phyloP scores from a whole-genome alignment of 768 basidiomycete species.

The Thelephora aurantiotincta region DNA sequence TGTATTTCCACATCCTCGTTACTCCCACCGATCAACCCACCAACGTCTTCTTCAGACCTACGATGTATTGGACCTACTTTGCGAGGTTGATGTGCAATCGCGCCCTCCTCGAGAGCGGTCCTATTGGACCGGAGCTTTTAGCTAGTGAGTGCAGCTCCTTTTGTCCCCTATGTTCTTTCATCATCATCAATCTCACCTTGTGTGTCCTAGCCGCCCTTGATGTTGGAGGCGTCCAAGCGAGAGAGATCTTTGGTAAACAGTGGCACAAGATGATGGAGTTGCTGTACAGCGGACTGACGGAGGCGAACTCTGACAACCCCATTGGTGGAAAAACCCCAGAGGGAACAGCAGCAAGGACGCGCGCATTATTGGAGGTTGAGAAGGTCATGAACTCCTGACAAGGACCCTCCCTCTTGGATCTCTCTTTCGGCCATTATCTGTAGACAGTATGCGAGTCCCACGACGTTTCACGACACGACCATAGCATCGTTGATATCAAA shows the following conservation, averaged over 20 bases:
- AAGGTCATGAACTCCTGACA: slow-evolving; percentile 27
- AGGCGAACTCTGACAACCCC: slow-evolving; percentile 26
- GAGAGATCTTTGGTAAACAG: slow-evolving; percentile 58
- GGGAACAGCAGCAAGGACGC: slow-evolving; percentile 47
- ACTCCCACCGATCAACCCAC: slow-evolving; percentile 26
- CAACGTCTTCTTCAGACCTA: slow-evolving; percentile 40
- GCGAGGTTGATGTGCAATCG: slow-evolving; percentile 42
- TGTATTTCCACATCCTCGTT: slow-evolving; percentile 66
- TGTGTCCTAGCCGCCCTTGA: slow-evolving; percentile 45
- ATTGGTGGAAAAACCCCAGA: slow-evolving; percentile 51
- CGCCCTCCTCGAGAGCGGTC: slow-evolving; percentile 31
- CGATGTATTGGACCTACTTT: slow-evolving; percentile 63
- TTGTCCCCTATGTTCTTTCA: slow-evolving; percentile 1
- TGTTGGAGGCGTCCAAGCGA: slow-evolving; percentile 49
- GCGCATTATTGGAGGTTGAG: slow-evolving; percentile 55
- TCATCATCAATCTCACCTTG: slow-evolving; percentile 5
- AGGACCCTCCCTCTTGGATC: neutral
- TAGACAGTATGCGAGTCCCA: too few relatives aligned
- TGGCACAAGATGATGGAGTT: slow-evolving; percentile 62
- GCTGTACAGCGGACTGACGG: slow-evolving; percentile 48
- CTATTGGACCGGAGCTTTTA: slow-evolving; percentile 53
- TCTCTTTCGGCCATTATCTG: too few relatives aligned
- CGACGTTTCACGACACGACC: too few relatives aligned
- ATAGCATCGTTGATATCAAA: too few relatives aligned
- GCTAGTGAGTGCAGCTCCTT: slow-evolving; percentile 33